Evolutionary conservation across 352 stramenopile species (phyloP).

Genomic region (Phytophthora vignae): DNA sequence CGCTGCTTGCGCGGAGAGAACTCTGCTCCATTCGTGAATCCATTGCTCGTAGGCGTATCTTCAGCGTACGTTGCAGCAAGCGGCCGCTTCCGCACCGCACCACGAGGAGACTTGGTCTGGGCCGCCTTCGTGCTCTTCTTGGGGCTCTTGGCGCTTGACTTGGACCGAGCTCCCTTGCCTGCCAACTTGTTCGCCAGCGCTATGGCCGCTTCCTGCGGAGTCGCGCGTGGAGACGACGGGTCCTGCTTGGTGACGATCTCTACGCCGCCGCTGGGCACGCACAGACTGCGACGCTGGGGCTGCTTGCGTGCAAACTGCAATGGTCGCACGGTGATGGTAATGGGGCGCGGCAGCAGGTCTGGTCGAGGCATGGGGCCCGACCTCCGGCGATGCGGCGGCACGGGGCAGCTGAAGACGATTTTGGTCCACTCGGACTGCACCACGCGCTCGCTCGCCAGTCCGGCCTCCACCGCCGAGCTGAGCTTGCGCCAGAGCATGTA

Average conservation of each 20-base stretch:
- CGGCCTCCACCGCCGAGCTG: constrained; percentile 45
- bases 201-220: constrained; percentile 20
- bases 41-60: constrained; percentile 14
- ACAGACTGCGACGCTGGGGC: constrained; percentile 29
- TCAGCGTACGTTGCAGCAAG: constrained; percentile 23
- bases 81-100: constrained; percentile 32
- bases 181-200: constrained; percentile 30
- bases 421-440: constrained; percentile 83
- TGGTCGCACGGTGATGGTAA: constrained; percentile 69
- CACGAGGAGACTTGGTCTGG: constrained; percentile 39
- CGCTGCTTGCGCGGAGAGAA: constrained; percentile 55
- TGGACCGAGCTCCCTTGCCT: constrained; percentile 29
- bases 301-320: constrained; percentile 50
- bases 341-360: constrained; percentile 57
- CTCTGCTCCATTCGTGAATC: constrained; percentile 10
- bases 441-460: constrained; percentile 44
- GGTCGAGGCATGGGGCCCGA: constrained; percentile 50
- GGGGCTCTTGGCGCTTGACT: constrained; percentile 27
- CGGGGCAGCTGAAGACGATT: constrained; percentile 71
- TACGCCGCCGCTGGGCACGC: constrained; percentile 13
- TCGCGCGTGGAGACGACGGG: constrained; percentile 17
- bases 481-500: constrained; percentile 67
- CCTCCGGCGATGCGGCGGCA: constrained; percentile 37
- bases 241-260: constrained; percentile 22
- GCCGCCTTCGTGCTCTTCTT: constrained; percentile 34